Evolutionary conservation across 2,329 filamentous ascomycete genomes (phyloP).

Genomic region (Penicillium digitatum): DNA sequence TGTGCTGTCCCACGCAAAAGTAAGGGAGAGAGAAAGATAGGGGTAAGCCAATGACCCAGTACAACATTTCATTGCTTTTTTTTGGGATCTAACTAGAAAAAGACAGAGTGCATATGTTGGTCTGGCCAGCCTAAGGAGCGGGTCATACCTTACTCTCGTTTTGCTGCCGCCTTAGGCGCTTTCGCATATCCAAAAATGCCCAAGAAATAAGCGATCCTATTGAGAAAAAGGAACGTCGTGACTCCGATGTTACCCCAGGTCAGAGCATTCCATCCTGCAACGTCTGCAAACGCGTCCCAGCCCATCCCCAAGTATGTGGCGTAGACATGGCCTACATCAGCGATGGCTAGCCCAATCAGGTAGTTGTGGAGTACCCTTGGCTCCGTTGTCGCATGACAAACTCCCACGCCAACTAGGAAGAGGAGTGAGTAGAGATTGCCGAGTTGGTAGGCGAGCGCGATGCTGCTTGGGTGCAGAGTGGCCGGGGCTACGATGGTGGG

Average conservation of each 20-base stretch:
- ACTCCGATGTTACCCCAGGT: conserved; percentile 69
- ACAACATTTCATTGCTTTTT: background rate
- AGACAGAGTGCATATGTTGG: background rate
- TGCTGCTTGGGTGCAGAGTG: conserved; percentile 39
- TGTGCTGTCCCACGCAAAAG: background rate
- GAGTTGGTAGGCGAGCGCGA: conserved; percentile 62
- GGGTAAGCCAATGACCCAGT: background rate
- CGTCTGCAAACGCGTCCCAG: conserved; percentile 50
- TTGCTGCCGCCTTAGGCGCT: conserved; percentile 20
- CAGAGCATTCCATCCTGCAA: conserved; percentile 62
- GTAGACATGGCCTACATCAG: conserved; percentile 65
- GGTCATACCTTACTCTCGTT: conserved; percentile 38
- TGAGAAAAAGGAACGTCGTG: conserved; percentile 58
- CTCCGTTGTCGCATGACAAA: conserved; percentile 63
- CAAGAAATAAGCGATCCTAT: conserved; percentile 55
- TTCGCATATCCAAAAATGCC: conserved; percentile 55
- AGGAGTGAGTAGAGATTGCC: conserved; percentile 67
- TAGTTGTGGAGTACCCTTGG: conserved; percentile 64
- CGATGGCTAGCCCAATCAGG: conserved; percentile 60
- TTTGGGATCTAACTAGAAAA: background rate
- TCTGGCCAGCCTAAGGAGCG: conserved; percentile 6
- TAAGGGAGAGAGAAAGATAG: background rate
- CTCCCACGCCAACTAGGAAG: conserved; percentile 59
- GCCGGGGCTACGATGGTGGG: conserved; percentile 35
- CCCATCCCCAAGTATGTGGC: conserved; percentile 60